Evolutionary conservation across 768 basidiomycete genomes (phyloP), one percentile per base, ranked within the genome.

Genomic region (Phanerodontia chrysosporium): DNA sequence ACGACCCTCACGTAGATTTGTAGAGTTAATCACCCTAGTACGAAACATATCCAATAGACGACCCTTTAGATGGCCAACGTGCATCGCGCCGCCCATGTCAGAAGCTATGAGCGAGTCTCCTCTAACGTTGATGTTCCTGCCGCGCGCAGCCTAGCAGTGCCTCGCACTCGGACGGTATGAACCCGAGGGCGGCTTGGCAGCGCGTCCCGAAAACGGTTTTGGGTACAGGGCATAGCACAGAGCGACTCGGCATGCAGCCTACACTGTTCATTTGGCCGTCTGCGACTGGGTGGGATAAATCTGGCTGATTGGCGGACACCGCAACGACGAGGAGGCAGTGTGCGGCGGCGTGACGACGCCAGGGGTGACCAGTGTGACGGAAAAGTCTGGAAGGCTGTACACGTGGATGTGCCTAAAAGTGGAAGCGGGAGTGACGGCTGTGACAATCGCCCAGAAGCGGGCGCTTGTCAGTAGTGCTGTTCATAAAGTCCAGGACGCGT

Each of bases 401-500:
- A 51, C 49, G 49, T 51, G 49, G 29, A 18, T 13, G 49, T 30
- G 29, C 49, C 49, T 30, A 51, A 51, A 51, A n/a, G 8, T 30
- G 49, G 49, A 30, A 30, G 30, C 22, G 25, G 2, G 28, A 14
- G 51, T 51, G 29, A 51, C 51, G 51, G 29, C 4, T 49, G 57
- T 58, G 48, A 58, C 57, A 21, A 51, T 51, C 55, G 30, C 39
- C 51, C 21, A 39, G 42, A 42, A 22, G 27, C 32, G n/a, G 45
- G 60, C 56, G 60, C 60, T 57, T 58, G 51, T 51, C 55, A 44
- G 45, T 24, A 25, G 45, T 46, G 44, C 55, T 45, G 60, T 44
- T 56, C 60, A 51, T 61, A 61, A 58, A 55, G 39, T 48, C 53
- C 55, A 51, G 46, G 36, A 61, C 60, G 60, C 60, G 58, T 59